Base-by-base conservation (phyloP, 306 rosid species). In the Fragaria vesca region DNA sequence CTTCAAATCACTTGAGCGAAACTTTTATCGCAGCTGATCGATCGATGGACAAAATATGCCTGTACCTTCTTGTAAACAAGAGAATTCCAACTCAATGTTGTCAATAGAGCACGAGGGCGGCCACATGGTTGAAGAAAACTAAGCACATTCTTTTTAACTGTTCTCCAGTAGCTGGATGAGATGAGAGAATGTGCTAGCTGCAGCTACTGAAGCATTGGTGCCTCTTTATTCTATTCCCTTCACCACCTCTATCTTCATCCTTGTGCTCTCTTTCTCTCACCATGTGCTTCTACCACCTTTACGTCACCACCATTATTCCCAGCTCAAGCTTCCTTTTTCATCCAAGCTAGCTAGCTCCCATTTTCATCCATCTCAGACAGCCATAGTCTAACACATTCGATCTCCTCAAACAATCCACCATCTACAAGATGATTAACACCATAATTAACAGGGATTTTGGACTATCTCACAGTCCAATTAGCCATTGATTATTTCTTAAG, bases 211-310 rank as follows among this genome's bases (percentile, higher is more conserved):
- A 68, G 55, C 38, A 60, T 24, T 34, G 66, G 62, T 74, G 79
- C 70, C 73, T 78, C 82, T 81, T 86, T 81, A 78, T 70, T 68
- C 61, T 74, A 80, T 74, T 75, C 87, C n/a, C 68, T 60, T 30
- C 68, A 73, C 21, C 58, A 8, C 70, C 18, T 43, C 65, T 15
- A 10, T 8, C 50, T 58, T 55, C 70, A 61, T 68, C 45, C 61
- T 46, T 13, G 34, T 47, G 62, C 78, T 57, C 71, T 71, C 76
- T 73, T 45, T 71, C 73, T 46, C 16, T 5, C 42, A 54, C 76
- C 83, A 81, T 85, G 86, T 88, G 89, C 87, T 81, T 77, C 48
- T 21, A 18, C 81, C 76, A 73, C 81, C 87, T 85, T 81, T 83
- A 83, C 89, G 79, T 85, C 80, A 30, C 80, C 48, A 61, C 45